Evolutionary conservation across 2,329 filamentous ascomycete genomes (phyloP).

Genomic region (Elsinoe perseae): DNA sequence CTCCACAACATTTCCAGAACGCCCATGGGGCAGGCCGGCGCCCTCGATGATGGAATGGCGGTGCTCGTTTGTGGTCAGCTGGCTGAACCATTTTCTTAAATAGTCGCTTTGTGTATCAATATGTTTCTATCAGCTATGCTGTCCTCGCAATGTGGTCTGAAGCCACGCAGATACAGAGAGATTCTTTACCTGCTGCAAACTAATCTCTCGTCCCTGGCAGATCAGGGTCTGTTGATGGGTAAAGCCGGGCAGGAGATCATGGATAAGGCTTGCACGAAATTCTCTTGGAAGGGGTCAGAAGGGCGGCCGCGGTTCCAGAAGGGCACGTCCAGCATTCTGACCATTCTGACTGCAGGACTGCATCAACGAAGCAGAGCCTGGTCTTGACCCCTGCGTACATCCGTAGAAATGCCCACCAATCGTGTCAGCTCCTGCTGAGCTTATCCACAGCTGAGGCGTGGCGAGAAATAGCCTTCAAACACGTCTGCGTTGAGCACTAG

Average conservation of each 20-base stretch:
- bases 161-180: no score
- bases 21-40: not conserved
- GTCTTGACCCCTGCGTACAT: not conserved
- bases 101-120: not conserved
- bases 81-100: not conserved
- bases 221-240: not conserved
- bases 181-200: not conserved
- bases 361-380: slow-evolving; percentile 1
- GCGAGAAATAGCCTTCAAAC: slow-evolving; percentile 11
- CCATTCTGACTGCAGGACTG: no score
- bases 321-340: not conserved
- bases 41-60: not conserved
- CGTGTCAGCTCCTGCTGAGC: slow-evolving; percentile 1
- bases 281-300: not conserved
- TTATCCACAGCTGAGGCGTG: slow-evolving; percentile 8
- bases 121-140: not conserved
- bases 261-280: not conserved
- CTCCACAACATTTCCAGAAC: slow-evolving; percentile 4
- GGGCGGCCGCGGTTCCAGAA: slow-evolving; percentile 6
- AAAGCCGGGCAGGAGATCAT: not conserved
- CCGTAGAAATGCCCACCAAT: not conserved
- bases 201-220: not conserved
- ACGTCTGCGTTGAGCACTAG: slow-evolving; percentile 10
- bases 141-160: not conserved
- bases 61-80: not conserved